Evolutionary conservation across 257 asterid genomes (phyloP), one percentile per base, ranked within the genome.

Genomic region (Nicotiana noctiflora): DNA sequence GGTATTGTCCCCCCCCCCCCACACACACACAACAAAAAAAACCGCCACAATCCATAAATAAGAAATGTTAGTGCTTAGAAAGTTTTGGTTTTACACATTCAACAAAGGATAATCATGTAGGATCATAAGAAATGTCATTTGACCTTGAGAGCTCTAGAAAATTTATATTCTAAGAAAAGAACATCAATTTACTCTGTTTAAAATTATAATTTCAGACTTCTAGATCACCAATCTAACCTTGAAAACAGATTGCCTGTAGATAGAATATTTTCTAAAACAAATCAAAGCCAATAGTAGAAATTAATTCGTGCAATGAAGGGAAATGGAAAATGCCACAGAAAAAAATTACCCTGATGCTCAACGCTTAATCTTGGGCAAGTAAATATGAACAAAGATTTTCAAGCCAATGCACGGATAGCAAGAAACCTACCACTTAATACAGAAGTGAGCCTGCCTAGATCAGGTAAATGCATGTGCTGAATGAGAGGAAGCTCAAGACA

Each of bases 401-500:
- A 62, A 62, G 44, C 61, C 15, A 62, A 65, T 31, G 60, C 31
- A 70, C 68, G 80, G 75, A 76, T 44, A 68, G 65, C 23, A 32
- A 51, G 77, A 62, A 37, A 80, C 94, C 84, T 81, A 90, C 98
- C 80, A 56, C 83, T 79, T 86, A 93, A 84, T 78, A 89, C 49
- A 49, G 92, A 92, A 46, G 92, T 82, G 85, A 92, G 91, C 80
- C 82, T 86, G 46, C 86, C 86, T 25, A 81, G 64, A 87, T 89
- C 97, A 60, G 95, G 92, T 74, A 93, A 89, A 80, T 79, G 88
- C 81, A 52, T 85, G 79, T 93, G 97, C 84, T 93, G 91, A 81
- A 93, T 92, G 81, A 93, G 95, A 78, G 98, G 98, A 83, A 92
- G 91, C 93, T 93, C 97, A 40, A 93, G 89, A 85, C 91, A 89